phyloP scores from a whole-genome alignment of 495 filamentous ascomycete species.

The Neurospora sp. region DNA sequence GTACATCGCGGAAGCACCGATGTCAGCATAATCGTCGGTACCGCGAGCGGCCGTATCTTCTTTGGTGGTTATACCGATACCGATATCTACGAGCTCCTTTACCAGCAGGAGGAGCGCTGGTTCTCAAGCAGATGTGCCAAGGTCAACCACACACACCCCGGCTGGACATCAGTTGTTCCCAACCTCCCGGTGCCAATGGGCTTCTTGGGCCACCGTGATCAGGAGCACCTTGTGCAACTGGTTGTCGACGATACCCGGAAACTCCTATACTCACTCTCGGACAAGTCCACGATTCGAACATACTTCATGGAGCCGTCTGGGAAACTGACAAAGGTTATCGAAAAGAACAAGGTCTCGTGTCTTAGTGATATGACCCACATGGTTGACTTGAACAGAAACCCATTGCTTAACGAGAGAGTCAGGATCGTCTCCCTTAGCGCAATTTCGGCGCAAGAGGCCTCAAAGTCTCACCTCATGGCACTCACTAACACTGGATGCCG shows the following conservation, averaged over 20 bases:
- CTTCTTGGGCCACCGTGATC: constrained; percentile 19
- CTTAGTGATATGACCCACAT: constrained; percentile 66
- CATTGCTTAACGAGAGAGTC: constrained; percentile 55
- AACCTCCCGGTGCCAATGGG: constrained; percentile 25
- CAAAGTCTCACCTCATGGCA: constrained; percentile 78
- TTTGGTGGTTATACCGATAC: constrained; percentile 70
- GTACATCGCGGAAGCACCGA: constrained; percentile 56
- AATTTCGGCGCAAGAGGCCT: constrained; percentile 69
- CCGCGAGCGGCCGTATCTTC: constrained; percentile 79
- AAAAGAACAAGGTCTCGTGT: constrained; percentile 43
- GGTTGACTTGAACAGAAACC: constrained; percentile 44
- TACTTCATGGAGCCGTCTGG: constrained; percentile 60
- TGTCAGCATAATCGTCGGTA: constrained; percentile 66
- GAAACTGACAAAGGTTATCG: constrained; percentile 42
- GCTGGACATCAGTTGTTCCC: constrained; percentile 61
- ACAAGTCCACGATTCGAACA: constrained; percentile 69
- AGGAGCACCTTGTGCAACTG: constrained; percentile 62
- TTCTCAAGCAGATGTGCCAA: constrained; percentile 73
- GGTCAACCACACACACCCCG: constrained; percentile 74
- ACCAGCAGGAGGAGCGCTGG: constrained; percentile 96
- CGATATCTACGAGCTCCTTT: constrained; percentile 86
- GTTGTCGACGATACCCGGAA: constrained; percentile 78
- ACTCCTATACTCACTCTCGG: constrained; percentile 84
- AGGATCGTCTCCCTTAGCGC: constrained; percentile 74
- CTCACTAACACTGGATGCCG: constrained; percentile 84